These are phyloP conservation scores for Talaromyces proteolyticus DNA, from an alignment of 495 filamentous ascomycete genomes.

Conservation along the genomic window DNA sequence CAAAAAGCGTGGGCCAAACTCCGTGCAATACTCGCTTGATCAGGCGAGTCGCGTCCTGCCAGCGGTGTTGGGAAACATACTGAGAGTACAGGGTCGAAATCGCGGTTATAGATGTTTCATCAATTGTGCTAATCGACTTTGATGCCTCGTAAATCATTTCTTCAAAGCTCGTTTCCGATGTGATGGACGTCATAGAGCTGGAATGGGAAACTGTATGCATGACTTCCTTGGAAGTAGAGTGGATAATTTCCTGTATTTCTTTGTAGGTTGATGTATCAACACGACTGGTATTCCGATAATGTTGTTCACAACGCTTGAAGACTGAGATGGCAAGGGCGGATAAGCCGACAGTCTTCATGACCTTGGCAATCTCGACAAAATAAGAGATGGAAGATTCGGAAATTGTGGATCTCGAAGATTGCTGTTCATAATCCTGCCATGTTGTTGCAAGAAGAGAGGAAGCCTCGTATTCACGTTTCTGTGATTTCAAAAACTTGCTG, in stretches of 20 bases:
- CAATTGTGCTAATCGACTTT: conserved; percentile 9
- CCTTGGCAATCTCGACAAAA: conserved; percentile 24
- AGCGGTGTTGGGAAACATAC: conserved; percentile 29
- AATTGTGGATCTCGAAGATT: conserved; percentile 9
- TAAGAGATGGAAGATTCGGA: conserved; percentile 19
- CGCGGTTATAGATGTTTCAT: conserved; percentile 24
- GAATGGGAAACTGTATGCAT: conserved; percentile 9
- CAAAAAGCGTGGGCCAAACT: conserved; percentile 28
- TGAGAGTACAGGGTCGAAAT: conserved; percentile 20
- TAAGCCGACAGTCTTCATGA: conserved; percentile 28
- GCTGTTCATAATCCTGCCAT: conserved; percentile 27
- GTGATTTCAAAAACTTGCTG: conserved; percentile 24
- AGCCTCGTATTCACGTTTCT: conserved; percentile 23
- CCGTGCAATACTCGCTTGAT: conserved; percentile 27
- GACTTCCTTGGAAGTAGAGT: conserved; percentile 19
- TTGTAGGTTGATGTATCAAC: conserved; percentile 17
- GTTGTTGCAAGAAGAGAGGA: conserved; percentile 29
- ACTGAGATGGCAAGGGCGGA: conserved; percentile 24
- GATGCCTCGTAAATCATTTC: conserved; percentile 29
- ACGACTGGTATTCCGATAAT: conserved; percentile 14
- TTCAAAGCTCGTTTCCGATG: conserved; percentile 23
- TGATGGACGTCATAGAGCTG: conserved; percentile 11
- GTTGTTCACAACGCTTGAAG: conserved; percentile 24
- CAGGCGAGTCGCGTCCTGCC: conserved; percentile 29
- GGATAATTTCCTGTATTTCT: conserved; percentile 25